Conservation (phyloP, 2,329 filamentous ascomycete species). For the Alternaria arbusti region DNA sequence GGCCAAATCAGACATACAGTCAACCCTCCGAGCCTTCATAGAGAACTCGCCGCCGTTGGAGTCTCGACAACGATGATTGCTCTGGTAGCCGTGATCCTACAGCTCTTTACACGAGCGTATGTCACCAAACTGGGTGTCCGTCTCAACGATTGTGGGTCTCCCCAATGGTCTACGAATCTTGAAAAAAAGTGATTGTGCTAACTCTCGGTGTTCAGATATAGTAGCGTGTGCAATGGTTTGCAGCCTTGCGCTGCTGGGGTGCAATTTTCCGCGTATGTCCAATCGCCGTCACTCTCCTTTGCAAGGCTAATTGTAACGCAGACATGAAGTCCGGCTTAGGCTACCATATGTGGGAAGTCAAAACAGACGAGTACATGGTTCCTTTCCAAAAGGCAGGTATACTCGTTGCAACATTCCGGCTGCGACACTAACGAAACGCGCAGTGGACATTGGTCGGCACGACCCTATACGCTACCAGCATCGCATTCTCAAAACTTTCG, state of each 20-base stretch:
- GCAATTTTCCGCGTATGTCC: background rate
- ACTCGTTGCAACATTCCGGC: background rate
- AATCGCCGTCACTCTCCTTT: rapidly evolving
- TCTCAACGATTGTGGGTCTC: background rate
- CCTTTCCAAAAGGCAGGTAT: background rate
- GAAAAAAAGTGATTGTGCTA: background rate
- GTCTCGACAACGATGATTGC: background rate
- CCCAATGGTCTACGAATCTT: background rate
- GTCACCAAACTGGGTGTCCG: background rate
- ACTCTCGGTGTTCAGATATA: background rate
- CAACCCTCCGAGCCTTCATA: background rate
- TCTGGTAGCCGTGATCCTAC: background rate
- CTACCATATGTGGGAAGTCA: background rate
- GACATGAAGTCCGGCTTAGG: background rate
- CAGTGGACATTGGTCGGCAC: conserved; percentile 1
- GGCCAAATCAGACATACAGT: background rate
- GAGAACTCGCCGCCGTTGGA: background rate
- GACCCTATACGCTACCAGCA: background rate
- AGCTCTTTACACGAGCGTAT: background rate
- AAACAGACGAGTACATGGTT: background rate
- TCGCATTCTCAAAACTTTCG: background rate
- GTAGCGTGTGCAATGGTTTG: background rate
- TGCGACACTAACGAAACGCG: background rate
- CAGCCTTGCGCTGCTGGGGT: background rate
- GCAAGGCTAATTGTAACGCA: background rate